These are phyloP conservation scores for Trichoderma polysporum DNA, from an alignment of 2,329 filamentous ascomycete genomes.

Conservation along the genomic window DNA sequence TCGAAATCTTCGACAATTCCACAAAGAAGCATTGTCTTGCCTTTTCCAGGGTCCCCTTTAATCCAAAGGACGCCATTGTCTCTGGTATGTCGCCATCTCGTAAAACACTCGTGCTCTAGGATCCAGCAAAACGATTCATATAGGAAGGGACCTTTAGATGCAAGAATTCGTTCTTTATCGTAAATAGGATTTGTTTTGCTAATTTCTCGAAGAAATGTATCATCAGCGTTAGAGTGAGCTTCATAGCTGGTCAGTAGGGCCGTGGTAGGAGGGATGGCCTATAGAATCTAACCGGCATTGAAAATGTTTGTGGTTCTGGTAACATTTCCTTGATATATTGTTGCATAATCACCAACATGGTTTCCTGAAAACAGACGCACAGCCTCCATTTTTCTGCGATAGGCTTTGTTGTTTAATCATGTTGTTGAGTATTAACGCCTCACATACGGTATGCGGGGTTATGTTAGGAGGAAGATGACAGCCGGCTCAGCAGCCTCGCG, in stretches of 20 bases:
- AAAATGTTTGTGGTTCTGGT: neutral
- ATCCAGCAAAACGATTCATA: slow-evolving; percentile 37
- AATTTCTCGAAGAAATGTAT: neutral
- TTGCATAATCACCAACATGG: neutral
- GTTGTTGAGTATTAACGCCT: too few species aligned
- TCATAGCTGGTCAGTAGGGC: neutral
- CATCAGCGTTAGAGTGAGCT: neutral
- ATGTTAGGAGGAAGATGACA: too few species aligned
- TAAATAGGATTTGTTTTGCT: neutral
- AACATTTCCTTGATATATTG: neutral
- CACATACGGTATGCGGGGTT: too few species aligned
- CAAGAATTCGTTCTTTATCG: slow-evolving; percentile 38
- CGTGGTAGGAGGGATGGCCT: too few species aligned
- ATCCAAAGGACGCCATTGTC: slow-evolving; percentile 37
- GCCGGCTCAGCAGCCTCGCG: too few species aligned
- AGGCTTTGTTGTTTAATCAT: too few species aligned
- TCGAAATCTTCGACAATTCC: slow-evolving; percentile 32
- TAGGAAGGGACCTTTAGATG: slow-evolving; percentile 36
- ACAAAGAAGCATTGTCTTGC: slow-evolving; percentile 45
- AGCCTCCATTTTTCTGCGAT: neutral
- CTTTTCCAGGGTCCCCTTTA: slow-evolving; percentile 41
- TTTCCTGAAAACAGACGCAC: neutral
- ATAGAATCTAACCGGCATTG: neutral
- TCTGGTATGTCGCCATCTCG: slow-evolving; percentile 15
- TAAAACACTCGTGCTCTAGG: slow-evolving; percentile 29